A percentile compares a stretch with the other conserved stretches of the same genome.
phyloP scores from a whole-genome alignment of 2,329 filamentous ascomycete genomes.

The Fusarium anguioides region DNA sequence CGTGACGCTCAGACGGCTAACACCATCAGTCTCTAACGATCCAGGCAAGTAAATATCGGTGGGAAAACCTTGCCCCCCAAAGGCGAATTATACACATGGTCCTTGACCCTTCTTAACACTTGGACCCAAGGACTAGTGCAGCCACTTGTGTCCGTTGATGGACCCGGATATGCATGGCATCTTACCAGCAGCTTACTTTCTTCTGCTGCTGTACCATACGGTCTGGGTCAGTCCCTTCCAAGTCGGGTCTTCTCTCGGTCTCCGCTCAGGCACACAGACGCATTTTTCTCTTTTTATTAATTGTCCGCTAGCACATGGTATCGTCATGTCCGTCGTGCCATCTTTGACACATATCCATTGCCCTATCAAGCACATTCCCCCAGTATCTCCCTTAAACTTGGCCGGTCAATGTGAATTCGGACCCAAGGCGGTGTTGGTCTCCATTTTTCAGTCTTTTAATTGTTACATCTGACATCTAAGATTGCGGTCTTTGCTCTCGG shows the following conservation, averaged over 20 bases:
- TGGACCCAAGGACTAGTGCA: slow-evolving; percentile 47
- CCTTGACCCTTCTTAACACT: slow-evolving; percentile 31
- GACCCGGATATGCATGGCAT: slow-evolving; percentile 47
- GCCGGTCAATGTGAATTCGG: slow-evolving; percentile 21
- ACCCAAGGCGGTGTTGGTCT: slow-evolving; percentile 8
- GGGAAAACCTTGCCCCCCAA: slow-evolving; percentile 36
- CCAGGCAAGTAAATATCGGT: slow-evolving; percentile 31
- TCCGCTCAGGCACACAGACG: slow-evolving; percentile 37
- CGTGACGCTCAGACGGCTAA: slow-evolving; percentile 29
- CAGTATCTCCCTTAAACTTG: slow-evolving; percentile 26
- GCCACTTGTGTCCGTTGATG: slow-evolving; percentile 46
- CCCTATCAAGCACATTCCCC: slow-evolving; percentile 37
- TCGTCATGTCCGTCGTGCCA: slow-evolving; percentile 34
- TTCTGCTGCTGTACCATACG: slow-evolving; percentile 24
- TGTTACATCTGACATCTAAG: slow-evolving; percentile 35
- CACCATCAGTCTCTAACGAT: slow-evolving; percentile 20
- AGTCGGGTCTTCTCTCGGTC: slow-evolving; percentile 37
- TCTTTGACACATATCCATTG: slow-evolving; percentile 40
- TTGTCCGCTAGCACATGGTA: slow-evolving; percentile 20
- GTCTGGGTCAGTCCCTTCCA: slow-evolving; percentile 35
- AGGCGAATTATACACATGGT: slow-evolving; percentile 36
- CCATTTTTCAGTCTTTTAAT: slow-evolving; percentile 28
- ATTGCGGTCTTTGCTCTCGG: slow-evolving; percentile 40
- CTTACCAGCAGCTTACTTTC: slow-evolving; percentile 44
- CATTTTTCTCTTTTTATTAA: slow-evolving; percentile 22